A percentile compares a stretch with the other conserved stretches of the same genome.
Conservation (phyloP, 306 rosid species). For the Quercus variabilis region DNA sequence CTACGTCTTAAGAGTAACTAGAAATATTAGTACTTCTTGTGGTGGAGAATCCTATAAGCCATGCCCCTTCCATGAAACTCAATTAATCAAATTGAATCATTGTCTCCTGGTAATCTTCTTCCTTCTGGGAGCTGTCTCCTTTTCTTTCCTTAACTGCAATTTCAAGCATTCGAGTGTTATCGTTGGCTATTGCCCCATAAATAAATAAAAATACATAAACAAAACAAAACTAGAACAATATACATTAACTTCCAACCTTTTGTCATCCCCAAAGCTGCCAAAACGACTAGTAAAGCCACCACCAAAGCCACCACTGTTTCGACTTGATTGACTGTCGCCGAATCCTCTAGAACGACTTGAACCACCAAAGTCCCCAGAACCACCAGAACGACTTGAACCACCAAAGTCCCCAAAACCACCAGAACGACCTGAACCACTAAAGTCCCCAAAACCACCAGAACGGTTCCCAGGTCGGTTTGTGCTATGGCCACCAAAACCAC, state of each 20-base stretch:
- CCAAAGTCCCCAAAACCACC: slow-evolving; percentile 36
- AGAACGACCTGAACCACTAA: slow-evolving; percentile 29
- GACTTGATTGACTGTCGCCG: slow-evolving; percentile 23
- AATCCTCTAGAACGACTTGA: slow-evolving; percentile 24
- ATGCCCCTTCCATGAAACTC: background rate
- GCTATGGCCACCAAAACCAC: slow-evolving; percentile 37
- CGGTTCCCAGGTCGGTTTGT: slow-evolving; percentile 42
- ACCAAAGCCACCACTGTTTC: slow-evolving; percentile 21
- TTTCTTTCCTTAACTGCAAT: background rate
- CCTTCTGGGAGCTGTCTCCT: background rate
- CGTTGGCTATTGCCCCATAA: background rate
- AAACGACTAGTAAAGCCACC: slow-evolving; percentile 17
- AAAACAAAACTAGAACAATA: background rate
- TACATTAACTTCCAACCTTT: background rate
- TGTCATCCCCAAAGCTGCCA: slow-evolving; percentile 28
- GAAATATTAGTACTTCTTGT: background rate
- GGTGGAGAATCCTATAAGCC: background rate
- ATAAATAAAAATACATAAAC: background rate
- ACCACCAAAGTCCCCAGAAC: slow-evolving; percentile 35
- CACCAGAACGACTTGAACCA: slow-evolving; percentile 26
- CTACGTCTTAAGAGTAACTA: background rate
- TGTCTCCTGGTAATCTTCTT: background rate
- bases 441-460: slow-evolving; percentile 42
- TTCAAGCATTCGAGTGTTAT: background rate
- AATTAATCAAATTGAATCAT: background rate